These are phyloP conservation scores for Pseudocercospora macadamiae DNA, from an alignment of 2,329 filamentous ascomycete genomes.

Conservation along the genomic window DNA sequence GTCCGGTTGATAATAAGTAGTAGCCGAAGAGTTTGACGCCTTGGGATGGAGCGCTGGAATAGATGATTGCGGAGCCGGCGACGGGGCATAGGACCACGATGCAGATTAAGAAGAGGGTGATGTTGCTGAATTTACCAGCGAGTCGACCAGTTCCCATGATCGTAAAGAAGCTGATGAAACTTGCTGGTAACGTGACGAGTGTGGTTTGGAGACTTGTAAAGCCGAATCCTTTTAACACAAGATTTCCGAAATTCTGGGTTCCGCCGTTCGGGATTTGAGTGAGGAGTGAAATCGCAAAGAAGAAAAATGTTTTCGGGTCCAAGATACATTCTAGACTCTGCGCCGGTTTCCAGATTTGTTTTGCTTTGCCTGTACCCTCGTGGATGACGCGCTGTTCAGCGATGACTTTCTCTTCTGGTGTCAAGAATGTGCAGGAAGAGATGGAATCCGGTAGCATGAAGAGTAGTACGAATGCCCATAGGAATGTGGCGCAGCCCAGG, in stretches of 20 bases:
- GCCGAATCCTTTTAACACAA: conserved; percentile 26
- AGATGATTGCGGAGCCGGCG: conserved; percentile 43
- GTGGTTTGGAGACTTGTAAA: conserved; percentile 25
- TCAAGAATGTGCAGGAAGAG: conserved; percentile 19
- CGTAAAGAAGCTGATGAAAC: conserved; percentile 22
- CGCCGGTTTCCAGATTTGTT: conserved; percentile 17
- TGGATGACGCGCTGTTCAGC: conserved; percentile 19
- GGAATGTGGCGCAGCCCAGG: conserved; percentile 25
- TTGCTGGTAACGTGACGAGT: conserved; percentile 23
- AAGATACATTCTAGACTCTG: conserved; percentile 23
- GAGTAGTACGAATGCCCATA: conserved; percentile 22
- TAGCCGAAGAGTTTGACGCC: conserved; percentile 59
- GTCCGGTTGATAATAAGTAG: conserved; percentile 59
- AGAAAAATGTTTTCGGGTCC: conserved; percentile 25
- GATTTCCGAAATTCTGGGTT: conserved; percentile 25
- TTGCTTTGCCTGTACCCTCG: conserved; percentile 19
- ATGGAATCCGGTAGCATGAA: conserved; percentile 25
- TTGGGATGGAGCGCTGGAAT: conserved; percentile 39
- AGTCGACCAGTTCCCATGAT: conserved; percentile 20
- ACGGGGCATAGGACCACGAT: conserved; percentile 47
- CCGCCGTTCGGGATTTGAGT: conserved; percentile 28
- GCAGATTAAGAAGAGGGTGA: conserved; percentile 57
- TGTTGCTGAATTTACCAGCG: conserved; percentile 41
- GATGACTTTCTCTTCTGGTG: conserved; percentile 17
- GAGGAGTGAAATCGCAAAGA: conserved; percentile 25